Percentiles rank a stretch among this genome's conserved stretches.
Evolutionary conservation across 805 yeast species (phyloP).

Genomic region (Citeromyces nyonsensis): DNA sequence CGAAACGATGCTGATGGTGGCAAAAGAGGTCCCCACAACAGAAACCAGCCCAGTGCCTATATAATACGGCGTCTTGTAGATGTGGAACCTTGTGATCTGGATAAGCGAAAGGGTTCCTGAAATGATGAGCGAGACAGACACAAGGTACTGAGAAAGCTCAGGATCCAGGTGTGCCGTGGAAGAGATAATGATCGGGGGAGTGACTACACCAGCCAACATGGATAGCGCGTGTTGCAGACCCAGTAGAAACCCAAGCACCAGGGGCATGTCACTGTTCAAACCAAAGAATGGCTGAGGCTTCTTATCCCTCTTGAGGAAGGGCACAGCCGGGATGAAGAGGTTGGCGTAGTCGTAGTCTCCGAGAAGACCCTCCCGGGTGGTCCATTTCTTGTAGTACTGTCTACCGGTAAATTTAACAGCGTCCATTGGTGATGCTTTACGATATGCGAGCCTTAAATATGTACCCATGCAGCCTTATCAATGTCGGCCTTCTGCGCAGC

Average conservation of each 20-base stretch:
- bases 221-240: slow-evolving; percentile 84
- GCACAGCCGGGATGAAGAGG: slow-evolving; percentile 68
- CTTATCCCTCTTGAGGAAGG: slow-evolving; percentile 33
- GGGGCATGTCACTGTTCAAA: slow-evolving; percentile 64
- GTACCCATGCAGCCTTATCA: no score
- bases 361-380: slow-evolving; percentile 68
- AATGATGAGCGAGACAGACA: slow-evolving; percentile 57
- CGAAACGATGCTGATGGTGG: slow-evolving; percentile 69
- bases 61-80: slow-evolving; percentile 57
- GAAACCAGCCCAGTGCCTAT: slow-evolving; percentile 82
- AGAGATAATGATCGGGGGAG: slow-evolving; percentile 71
- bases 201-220: slow-evolving; percentile 82
- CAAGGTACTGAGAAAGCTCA: slow-evolving; percentile 40
- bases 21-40: slow-evolving; percentile 85
- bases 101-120: slow-evolving; percentile 57
- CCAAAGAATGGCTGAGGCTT: slow-evolving; percentile 72
- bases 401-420: no score
- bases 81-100: slow-evolving; percentile 71
- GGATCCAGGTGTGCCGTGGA: slow-evolving; percentile 40
- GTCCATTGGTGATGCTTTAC: background rate
- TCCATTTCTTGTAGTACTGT: no score
- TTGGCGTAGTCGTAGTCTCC: slow-evolving; percentile 79
- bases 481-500: no score
- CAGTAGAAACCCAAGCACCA: slow-evolving; percentile 57
- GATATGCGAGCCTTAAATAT: no score